phyloP scores from a whole-genome alignment of 176 grass and related monocot species.

The Zea mays region Zm-B73-REFERENCE-NAM-5.0 NC_050097.1:49244501-49245000 shows the following conservation, averaged over 20 bases:
- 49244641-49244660: background rate
- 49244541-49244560: constrained; percentile 27
- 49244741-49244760: background rate
- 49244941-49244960: background rate
- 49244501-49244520: constrained; percentile 81
- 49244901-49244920: background rate
- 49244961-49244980: too few relatives aligned
- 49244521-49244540: constrained; percentile 73
- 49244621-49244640: background rate
- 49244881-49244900: background rate
- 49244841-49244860: background rate
- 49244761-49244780: background rate
- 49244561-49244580: background rate
- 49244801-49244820: background rate
- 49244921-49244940: background rate
- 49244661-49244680: background rate
- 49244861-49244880: constrained; percentile 30
- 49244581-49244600: background rate
- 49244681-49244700: background rate
- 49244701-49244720: background rate
- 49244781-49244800: constrained; percentile 3
- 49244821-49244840: too few relatives aligned
- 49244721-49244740: background rate
- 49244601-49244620: background rate
- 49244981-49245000: background rate